Conservation (phyloP, 202 grass and related monocot species). For the Setaria viridis region DNA sequence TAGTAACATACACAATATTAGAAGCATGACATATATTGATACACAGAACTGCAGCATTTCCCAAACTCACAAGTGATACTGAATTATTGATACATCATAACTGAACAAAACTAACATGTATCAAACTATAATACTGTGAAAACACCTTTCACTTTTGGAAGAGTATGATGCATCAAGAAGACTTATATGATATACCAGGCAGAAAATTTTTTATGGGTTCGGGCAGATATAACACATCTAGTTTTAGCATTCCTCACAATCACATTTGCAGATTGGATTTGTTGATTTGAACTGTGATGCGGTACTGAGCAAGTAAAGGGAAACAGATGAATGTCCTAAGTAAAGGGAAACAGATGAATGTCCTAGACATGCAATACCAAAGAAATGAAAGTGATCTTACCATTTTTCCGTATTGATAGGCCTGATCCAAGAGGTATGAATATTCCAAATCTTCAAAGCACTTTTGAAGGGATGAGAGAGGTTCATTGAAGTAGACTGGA, state of each 20-base stretch:
- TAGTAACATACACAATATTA: background rate
- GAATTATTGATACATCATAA: background rate
- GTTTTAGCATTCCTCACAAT: slow-evolving; percentile 24
- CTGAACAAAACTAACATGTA: slow-evolving; percentile 20
- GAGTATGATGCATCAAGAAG: slow-evolving; percentile 12
- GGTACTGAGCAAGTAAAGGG: slow-evolving; percentile 22
- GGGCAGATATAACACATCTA: background rate
- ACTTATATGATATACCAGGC: background rate
- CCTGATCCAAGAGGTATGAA: slow-evolving; percentile 89
- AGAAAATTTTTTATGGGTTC: background rate
- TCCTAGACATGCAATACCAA: slow-evolving; percentile 26
- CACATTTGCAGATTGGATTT: slow-evolving; percentile 12
- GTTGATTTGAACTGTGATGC: slow-evolving; percentile 7
- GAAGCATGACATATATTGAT: slow-evolving; percentile 18
- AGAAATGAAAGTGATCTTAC: slow-evolving; percentile 48
- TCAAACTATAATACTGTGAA: slow-evolving; percentile 21
- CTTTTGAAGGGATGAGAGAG: slow-evolving; percentile 93
- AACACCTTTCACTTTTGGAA: background rate
- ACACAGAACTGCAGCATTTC: slow-evolving; percentile 24
- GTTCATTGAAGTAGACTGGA: slow-evolving; percentile 98
- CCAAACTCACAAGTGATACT: background rate
- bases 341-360: slow-evolving; percentile 24
- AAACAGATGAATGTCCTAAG: slow-evolving; percentile 22
- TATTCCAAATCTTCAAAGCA: slow-evolving; percentile 98
- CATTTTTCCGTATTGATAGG: slow-evolving; percentile 78